Evolutionary conservation across 208 protist species (phyloP), one percentile per base, ranked within the genome.

Genomic region (Crithidia sp.): DNA sequence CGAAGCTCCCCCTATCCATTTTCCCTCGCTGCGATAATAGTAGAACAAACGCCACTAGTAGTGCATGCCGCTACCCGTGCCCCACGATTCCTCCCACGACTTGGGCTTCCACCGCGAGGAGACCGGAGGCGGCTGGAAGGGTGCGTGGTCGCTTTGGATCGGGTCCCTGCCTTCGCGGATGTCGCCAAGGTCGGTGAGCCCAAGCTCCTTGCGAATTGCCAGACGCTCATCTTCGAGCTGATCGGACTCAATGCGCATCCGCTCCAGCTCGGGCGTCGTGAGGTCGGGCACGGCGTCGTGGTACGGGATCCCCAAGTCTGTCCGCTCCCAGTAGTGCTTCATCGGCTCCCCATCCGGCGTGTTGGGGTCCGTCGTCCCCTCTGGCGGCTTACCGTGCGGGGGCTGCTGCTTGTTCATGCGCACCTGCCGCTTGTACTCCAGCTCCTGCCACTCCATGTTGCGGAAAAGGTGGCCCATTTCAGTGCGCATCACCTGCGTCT

Each of bases 371-470:
- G 85, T 92, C 2, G 86, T 92, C 41, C 87, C 92, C 62, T 94
- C 88, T 36, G 85, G 77, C 8, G 88, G 89, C 75, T 93, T 94
- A 5, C 92, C 87, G 53, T 83, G 83, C 14, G 92, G 88, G 72
- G 87, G 82, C 75, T 95, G 92, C 53, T 74, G 67, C 67, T 95
- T 96, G 77, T 94, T 93, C 81, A 83, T 73, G 39, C 92, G 88
- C 64, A 95, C 92, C 77, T 96, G 92, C 17, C 92, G 89, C 77
- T 90, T 95, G 78, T 95, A 95, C 85, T 96, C 89, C 13, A 96
- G 78, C 61, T 91, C 84, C 78, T 96, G 92, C 90, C 92, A 96
- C 74, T 92, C 88, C 88, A 93, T 92, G 62, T 95, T 94, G 52
- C 92, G 88, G 71, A 94, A 96, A 41, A 96, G 76, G 67, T 94